These are phyloP conservation scores for Cucurbita maxima DNA, from an alignment of 306 rosid species.

Conservation along the genomic window DNA sequence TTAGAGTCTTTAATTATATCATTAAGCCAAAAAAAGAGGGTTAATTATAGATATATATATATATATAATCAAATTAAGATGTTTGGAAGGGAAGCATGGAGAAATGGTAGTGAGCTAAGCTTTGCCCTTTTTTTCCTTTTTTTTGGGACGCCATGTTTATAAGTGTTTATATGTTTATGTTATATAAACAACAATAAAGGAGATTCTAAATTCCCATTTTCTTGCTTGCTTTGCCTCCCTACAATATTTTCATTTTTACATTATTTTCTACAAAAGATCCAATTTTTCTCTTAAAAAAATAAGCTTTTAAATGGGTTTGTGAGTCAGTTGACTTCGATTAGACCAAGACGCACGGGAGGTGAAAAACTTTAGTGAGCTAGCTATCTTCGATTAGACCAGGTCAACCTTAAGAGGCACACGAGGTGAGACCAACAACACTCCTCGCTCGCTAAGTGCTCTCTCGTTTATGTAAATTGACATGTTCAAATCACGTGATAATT, in stretches of 20 bases:
- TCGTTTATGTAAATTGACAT: too few relatives aligned
- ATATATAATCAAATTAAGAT: neutral
- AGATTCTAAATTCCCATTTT: constrained; percentile 1
- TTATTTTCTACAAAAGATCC: too few relatives aligned
- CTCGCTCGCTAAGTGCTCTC: too few relatives aligned
- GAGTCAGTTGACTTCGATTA: too few relatives aligned
- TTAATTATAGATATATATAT: constrained; percentile 1
- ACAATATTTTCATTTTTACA: neutral
- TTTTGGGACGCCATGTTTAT: constrained; percentile 21
- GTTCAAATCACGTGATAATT: neutral
- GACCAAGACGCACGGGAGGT: too few relatives aligned
- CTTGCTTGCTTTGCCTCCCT: neutral
- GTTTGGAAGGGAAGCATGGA: neutral
- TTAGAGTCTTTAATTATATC: constrained; percentile 16
- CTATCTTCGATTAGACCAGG: too few relatives aligned
- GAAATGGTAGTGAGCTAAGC: neutral
- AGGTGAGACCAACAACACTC: too few relatives aligned
- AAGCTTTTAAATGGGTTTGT: neutral
- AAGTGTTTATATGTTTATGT: constrained; percentile 34
- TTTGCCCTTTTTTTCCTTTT: neutral
- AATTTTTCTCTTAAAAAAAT: neutral
- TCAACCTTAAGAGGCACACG: too few relatives aligned
- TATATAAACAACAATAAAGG: constrained; percentile 17
- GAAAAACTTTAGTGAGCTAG: too few relatives aligned
- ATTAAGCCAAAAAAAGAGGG: neutral